These are phyloP conservation scores for Lactarius tabidus DNA, from an alignment of 768 basidiomycete genomes.

Conservation along the genomic window DNA sequence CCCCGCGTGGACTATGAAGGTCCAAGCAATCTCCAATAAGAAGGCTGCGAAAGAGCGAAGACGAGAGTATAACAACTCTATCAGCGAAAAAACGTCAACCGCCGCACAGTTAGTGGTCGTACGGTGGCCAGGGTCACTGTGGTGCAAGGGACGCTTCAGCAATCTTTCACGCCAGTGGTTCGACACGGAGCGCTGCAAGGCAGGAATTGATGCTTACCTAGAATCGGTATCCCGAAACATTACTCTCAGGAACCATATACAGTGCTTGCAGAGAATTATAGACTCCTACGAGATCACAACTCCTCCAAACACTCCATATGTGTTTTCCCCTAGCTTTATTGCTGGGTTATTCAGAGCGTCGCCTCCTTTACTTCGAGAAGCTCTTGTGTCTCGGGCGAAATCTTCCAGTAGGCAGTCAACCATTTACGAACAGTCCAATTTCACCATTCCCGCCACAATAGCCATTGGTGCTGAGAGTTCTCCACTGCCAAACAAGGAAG, in stretches of 20 bases:
- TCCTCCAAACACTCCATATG: neutral
- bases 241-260: neutral
- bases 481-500: too few relatives aligned
- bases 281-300: neutral
- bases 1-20: neutral
- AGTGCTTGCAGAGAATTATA: neutral
- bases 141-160: neutral
- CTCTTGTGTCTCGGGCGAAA: neutral
- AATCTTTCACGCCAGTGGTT: neutral
- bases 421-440: neutral
- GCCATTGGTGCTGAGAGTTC: neutral
- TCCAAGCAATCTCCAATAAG: neutral
- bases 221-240: slow-evolving; percentile 1
- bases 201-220: neutral
- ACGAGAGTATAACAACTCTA: neutral
- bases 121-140: neutral
- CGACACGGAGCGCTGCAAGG: neutral
- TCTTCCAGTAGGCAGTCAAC: neutral
- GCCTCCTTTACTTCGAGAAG: neutral
- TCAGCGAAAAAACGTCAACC: neutral
- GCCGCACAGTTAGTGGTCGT: slow-evolving; percentile 25
- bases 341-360: neutral
- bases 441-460: neutral
- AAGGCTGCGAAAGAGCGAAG: too few relatives aligned
- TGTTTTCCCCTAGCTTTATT: neutral